These are phyloP conservation scores for Neodidymelliopsis sp. DNA, from an alignment of 2,329 filamentous ascomycete genomes.

Conservation along the genomic window DNA sequence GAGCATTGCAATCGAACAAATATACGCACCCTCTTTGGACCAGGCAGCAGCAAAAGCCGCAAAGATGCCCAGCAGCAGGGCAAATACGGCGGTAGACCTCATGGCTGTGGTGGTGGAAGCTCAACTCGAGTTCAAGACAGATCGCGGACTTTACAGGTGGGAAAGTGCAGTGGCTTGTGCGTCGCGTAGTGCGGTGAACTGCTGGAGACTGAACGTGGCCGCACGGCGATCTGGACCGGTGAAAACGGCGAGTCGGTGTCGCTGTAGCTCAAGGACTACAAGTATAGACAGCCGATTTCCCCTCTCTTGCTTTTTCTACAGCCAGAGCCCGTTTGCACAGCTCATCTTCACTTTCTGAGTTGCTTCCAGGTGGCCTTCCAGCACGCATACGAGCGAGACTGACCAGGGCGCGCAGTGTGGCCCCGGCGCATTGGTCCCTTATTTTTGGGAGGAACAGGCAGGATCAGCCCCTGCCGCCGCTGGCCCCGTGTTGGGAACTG, in stretches of 20 bases:
- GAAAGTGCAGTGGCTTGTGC: slow-evolving; percentile 42
- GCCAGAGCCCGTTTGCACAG: not conserved
- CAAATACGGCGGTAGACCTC: slow-evolving; percentile 70
- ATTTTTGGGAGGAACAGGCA: too few species aligned
- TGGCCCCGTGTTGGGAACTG: too few species aligned
- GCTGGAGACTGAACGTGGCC: slow-evolving; percentile 36
- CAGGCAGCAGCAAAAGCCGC: slow-evolving; percentile 77
- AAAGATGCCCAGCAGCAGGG: slow-evolving; percentile 73
- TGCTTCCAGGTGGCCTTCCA: slow-evolving; percentile 8
- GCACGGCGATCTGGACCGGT: slow-evolving; percentile 5
- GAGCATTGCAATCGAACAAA: slow-evolving; percentile 1
- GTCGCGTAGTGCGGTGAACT: slow-evolving; percentile 32
- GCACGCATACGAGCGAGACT: slow-evolving; percentile 8
- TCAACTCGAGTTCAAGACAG: slow-evolving; percentile 24
- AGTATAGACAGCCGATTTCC: slow-evolving; percentile 8
- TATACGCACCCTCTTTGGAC: slow-evolving; percentile 78
- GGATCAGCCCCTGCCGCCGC: slow-evolving; percentile 7
- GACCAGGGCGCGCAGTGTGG: slow-evolving; percentile 15
- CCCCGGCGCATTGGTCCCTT: slow-evolving; percentile 9
- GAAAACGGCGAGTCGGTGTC: slow-evolving; percentile 13
- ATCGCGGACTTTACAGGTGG: slow-evolving; percentile 31
- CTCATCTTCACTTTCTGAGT: not conserved
- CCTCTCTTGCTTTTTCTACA: not conserved
- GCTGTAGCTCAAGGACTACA: slow-evolving; percentile 3
- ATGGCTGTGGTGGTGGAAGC: slow-evolving; percentile 59